phyloP scores from a whole-genome alignment of 1,284 basidiomycete genomes.

The Trichosporon asahii region DNA sequence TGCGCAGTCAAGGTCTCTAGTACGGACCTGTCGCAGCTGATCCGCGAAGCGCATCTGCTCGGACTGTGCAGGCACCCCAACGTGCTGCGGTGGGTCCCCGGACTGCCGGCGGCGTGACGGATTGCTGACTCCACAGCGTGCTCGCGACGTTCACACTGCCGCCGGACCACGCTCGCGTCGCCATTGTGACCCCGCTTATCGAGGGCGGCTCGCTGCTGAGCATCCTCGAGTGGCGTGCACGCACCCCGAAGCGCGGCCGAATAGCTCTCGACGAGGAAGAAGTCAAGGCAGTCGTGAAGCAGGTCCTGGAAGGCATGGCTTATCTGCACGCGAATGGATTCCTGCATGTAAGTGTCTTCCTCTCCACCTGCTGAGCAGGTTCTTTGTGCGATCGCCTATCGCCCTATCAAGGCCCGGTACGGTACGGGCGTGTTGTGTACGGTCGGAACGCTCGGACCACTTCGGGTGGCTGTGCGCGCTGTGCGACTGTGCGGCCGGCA shows the following conservation, averaged over 20 bases:
- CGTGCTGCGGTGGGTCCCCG: conserved; percentile 37
- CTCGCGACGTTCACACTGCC: conserved; percentile 45
- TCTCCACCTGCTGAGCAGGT: background rate
- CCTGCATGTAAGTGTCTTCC: conserved; percentile 62
- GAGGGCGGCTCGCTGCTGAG: conserved; percentile 43
- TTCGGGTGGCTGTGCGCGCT: background rate
- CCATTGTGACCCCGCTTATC: conserved; percentile 45
- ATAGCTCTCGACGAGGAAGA: conserved; percentile 41
- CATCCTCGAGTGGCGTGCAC: conserved; percentile 39
- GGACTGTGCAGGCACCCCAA: conserved; percentile 43
- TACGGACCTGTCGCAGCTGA: conserved; percentile 36
- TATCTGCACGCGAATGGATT: conserved; percentile 87
- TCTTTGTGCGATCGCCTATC: background rate
- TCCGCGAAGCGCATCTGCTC: conserved; percentile 38
- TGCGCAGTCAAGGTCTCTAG: conserved; percentile 47
- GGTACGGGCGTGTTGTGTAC: background rate
- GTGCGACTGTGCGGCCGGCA: background rate
- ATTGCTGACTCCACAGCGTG: conserved; percentile 27
- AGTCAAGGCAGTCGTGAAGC: conserved; percentile 59
- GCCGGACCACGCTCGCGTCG: conserved; percentile 41
- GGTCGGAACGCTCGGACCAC: background rate
- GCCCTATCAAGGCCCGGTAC: background rate
- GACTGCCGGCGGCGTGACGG: background rate
- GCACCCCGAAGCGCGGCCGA: background rate
- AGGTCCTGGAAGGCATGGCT: conserved; percentile 76